Evolutionary conservation across 2,329 filamentous ascomycete species (phyloP), one percentile per base, ranked within the genome.

Genomic region (Hortaea sp.): DNA sequence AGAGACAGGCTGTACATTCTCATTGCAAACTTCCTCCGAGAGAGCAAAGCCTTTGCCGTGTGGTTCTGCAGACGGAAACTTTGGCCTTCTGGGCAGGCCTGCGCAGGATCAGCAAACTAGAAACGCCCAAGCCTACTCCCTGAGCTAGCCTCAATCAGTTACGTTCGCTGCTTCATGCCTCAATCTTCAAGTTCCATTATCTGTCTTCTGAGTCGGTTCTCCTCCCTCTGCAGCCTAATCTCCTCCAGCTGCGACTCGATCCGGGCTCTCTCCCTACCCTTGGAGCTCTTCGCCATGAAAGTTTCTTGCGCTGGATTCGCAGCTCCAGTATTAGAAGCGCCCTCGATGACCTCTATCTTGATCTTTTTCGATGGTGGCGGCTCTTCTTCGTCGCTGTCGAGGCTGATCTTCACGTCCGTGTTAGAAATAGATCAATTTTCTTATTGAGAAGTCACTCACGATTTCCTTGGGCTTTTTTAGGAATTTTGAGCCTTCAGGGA

Each of bases 181-280:
- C n/a, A n/a, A n/a, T n/a, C n/a, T n/a, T n/a, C n/a, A n/a, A n/a
- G n/a, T n/a, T n/a, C n/a, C n/a, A n/a, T n/a, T n/a, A n/a, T n/a
- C n/a, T n/a, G n/a, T n/a, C n/a, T n/a, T n/a, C n/a, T n/a, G n/a
- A n/a, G n/a, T n/a, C n/a, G 2, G 34, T 10, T 27, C 20, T 44
- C 32, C 6, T 44, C 42, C 7, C 32, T n/a, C 5, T 39, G 11
- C 11, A 44, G n/a, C 31, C 11, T 29, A 3, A 39, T 27, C 28
- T 39, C 42, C 35, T 44, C 42, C 28, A 38, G 32, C 42, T 44
- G n/a, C 12, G 29, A 34, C 7, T 39, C 30, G n/a, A 39, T 7
- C 4, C 28, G 5, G 13, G 42, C 42, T 13, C 13, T 38, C 27
- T 38, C 42, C 20, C 5, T 35, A 5, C 2, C 29, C 41, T 43